These are phyloP conservation scores for Hyaloscypha bicolor DNA, from an alignment of 495 filamentous ascomycete genomes.

Conservation along the genomic window DNA sequence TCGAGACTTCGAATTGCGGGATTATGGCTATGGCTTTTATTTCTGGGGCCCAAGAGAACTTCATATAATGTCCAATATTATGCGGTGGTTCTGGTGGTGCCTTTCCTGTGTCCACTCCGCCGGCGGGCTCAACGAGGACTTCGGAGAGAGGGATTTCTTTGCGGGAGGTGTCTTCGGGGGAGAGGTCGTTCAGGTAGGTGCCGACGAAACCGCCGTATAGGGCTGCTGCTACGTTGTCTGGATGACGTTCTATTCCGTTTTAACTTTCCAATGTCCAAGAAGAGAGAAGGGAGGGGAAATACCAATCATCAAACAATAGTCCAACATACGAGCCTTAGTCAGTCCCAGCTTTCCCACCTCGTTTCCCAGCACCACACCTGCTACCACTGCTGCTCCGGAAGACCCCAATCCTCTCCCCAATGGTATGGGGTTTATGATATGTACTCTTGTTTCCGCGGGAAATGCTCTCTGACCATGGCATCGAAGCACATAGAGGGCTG, in stretches of 20 bases:
- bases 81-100: constrained; percentile 84
- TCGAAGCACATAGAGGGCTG: constrained; percentile 87
- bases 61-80: constrained; percentile 89
- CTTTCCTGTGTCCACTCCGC: constrained; percentile 83
- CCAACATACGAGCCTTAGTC: constrained; percentile 80
- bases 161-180: constrained; percentile 79
- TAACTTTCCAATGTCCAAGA: constrained; percentile 23
- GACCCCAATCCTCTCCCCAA: constrained; percentile 88
- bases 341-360: constrained; percentile 81
- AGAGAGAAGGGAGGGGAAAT: constrained; percentile 37
- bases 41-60: constrained; percentile 87
- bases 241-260: constrained; percentile 72
- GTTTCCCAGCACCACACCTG: constrained; percentile 89
- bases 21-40: constrained; percentile 96
- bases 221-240: constrained; percentile 94
- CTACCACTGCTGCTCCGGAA: constrained; percentile 91
- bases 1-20: constrained; percentile 90
- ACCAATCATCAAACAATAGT: constrained; percentile 92
- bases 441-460: constrained; percentile 82
- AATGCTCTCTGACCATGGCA: constrained; percentile 85
- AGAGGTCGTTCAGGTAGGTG: constrained; percentile 88
- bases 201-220: constrained; percentile 97
- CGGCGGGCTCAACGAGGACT: constrained; percentile 82
- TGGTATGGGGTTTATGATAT: constrained; percentile 92
- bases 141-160: constrained; percentile 95